A percentile compares a stretch with the other conserved stretches of the same genome.
phyloP scores from a whole-genome alignment of 768 basidiomycete genomes.

The Hypholoma fasciculare region DNA sequence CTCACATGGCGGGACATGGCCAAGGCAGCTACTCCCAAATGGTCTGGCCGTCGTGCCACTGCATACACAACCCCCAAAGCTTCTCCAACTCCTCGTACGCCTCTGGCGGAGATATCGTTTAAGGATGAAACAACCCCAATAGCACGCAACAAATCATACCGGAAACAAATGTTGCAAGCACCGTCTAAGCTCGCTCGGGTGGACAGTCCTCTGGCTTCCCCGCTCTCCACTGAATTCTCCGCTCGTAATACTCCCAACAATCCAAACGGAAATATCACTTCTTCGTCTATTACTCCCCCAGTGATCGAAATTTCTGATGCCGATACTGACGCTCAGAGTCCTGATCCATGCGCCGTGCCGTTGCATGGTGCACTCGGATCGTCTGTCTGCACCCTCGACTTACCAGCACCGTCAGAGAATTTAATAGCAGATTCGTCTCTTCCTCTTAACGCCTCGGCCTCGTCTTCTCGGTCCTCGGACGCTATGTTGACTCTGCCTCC shows the following conservation, averaged over 20 bases:
- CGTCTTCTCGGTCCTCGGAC: slow-evolving; percentile 20
- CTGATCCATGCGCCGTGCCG: not conserved
- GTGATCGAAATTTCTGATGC: slow-evolving; percentile 10
- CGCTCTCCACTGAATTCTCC: slow-evolving; percentile 9
- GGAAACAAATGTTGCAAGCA: slow-evolving; percentile 15
- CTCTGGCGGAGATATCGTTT: slow-evolving; percentile 34
- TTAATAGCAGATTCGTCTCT: slow-evolving; percentile 24
- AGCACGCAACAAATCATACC: slow-evolving; percentile 31
- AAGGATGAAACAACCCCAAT: slow-evolving; percentile 35
- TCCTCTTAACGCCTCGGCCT: slow-evolving; percentile 22
- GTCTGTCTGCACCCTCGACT: slow-evolving; percentile 26
- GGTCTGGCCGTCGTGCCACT: slow-evolving; percentile 19
- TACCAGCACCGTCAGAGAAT: slow-evolving; percentile 20
- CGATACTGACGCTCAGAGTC: not conserved
- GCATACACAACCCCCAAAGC: slow-evolving; percentile 18
- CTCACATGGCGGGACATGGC: slow-evolving; percentile 34
- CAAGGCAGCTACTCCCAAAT: slow-evolving; percentile 35
- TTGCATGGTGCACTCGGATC: slow-evolving; percentile 16
- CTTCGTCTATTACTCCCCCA: slow-evolving; percentile 4
- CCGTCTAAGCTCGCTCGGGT: slow-evolving; percentile 21
- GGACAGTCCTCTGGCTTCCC: slow-evolving; percentile 13
- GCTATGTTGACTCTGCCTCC: slow-evolving; percentile 7
- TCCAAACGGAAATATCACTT: not conserved
- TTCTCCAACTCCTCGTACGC: slow-evolving; percentile 32
- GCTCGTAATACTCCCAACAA: slow-evolving; percentile 6